Evolutionary conservation across 208 protist species (phyloP), one percentile per base, ranked within the genome.

Genomic region (Acanthamoeba lenticulata): DNA sequence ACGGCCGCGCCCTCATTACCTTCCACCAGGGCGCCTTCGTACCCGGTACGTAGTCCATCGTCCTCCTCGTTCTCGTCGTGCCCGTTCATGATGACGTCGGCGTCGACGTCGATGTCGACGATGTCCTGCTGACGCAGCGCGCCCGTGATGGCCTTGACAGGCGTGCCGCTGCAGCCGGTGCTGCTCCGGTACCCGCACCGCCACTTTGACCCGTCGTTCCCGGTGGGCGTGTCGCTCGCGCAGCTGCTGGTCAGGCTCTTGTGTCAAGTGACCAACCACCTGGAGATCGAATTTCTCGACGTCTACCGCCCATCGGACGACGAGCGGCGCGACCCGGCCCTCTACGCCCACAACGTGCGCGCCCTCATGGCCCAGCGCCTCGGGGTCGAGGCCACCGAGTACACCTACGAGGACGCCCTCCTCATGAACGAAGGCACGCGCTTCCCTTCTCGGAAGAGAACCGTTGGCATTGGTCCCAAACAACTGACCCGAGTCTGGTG

Each of bases 21-120:
- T 92, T 92, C 60, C 34, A 92, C n/a, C 86, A 67, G 27, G 86
- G 86, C 21, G 86, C 86, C 36, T 92, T 92, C 40, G 60, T 74
- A 13, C 86, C 49, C 9, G 81, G 81, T 81, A 81, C 6, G 65
- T 11, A 57, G 5, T 29, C 62, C 32, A 36, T 29, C 7, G n/a
- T 1, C 32, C 62, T 65, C 9, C 45, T 15, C 45, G 45, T 15
- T 52, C 45, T 17, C 15, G 9, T 15, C 45, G 45, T 52, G 45
- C 45, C 45, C 45, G 15, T 52, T 15, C 15, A 52, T 15, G 9
- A 52, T 65, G n/a, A 65, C 57, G n/a, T 34, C 57, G 19, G 19
- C 49, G 19, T 24, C 49, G 19, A 57, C 49, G 49, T 57, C 49
- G 49, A 57, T 57, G 49, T 57, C 57, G 5, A 65, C 57, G 6